Evolutionary conservation across 2,329 filamentous ascomycete genomes (phyloP), one percentile per base, ranked within the genome.

Genomic region (Colletotrichum tamarilloi): DNA sequence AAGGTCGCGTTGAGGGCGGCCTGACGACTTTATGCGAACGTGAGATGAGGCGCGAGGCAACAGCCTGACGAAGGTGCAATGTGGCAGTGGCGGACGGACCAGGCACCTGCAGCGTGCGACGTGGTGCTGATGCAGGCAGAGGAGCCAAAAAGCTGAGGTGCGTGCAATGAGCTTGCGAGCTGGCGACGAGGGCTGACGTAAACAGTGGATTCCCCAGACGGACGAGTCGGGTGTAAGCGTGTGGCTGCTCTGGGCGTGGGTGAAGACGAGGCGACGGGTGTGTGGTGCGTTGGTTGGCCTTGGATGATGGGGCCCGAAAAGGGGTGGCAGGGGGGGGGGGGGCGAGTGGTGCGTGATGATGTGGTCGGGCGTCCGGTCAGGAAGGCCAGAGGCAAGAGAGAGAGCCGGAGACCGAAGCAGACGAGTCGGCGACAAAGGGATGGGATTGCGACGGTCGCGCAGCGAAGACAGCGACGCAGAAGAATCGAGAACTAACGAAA

Each of bases 401-500:
- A 65, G 63, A 74, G 64, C 55, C 46, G 52, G 59, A 71, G 55
- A 56, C 62, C 68, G 49, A 49, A 42, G 69, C 52, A 67, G 69
- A 53, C 69, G 62, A 74, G 46, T 49, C 53, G 68, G 72, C 68
- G 72, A 59, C 63, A 65, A 73, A 68, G 60, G 53, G 65, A 67
- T 56, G 64, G 56, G 59, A 63, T 58, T 73, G 69, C 62, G 74
- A 68, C 68, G 71, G 67, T 75, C 73, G 74, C 75, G 75, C 74
- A 75, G 71, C 70, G 70, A 74, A 55, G 64, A 72, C 59, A 28
- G 59, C 49, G 72, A 75, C 56, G 70, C 62, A 67, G 69, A 72
- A 69, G 24, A 76, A 79, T 80, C 85, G 85, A 88, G 83, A 82
- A 83, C 87, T 88, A 88, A 80, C 81, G 74, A 88, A 85, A 85